Evolutionary conservation across 2,329 filamentous ascomycete species (phyloP), one percentile per base, ranked within the genome.

Genomic region (Xylariales sp.): DNA sequence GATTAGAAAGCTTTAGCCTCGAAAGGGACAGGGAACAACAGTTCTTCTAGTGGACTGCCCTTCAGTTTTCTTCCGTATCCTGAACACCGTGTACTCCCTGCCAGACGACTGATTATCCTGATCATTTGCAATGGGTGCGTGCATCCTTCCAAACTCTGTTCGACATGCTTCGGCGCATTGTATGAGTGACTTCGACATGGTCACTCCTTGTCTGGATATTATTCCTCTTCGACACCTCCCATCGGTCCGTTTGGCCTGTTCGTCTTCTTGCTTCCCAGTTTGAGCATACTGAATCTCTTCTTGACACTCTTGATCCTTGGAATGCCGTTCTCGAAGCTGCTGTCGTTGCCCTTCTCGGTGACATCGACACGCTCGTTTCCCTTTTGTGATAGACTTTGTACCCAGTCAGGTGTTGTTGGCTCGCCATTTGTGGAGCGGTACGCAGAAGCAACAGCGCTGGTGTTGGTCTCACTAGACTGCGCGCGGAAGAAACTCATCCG

Each of bases 211-310:
- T 8, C 24, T 8, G 24, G 7, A 7, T 14, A 43, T 65, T 67
- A 76, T 60, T 79, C 76, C 57, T 80, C 76, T 41, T 76, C 69
- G 47, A 80, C 58, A 49, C 73, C 73, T 40, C 68, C 68, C 74
- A 78, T 78, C 46, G 65, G 56, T 20, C 62, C 69, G 46, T 61
- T 70, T 36, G 61, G 66, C 59, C 79, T 82, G 56, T 75, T 80
- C 33, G 68, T 69, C 66, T 86, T 88, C 60, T 81, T 83, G 21
- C 40, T 38, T n/a, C 84, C 82, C 38, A 89, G 72, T 59, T 84
- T 86, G 55, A 94, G 70, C 54, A 89, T 70, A 59, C 86, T 93
- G 50, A 94, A 71, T 55, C 88, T 69, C 67, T 88, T 91, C 64
- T 83, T 80, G 50, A 94, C 77, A 44, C 81, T 84, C 25, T 76